Percentiles rank a stretch among this genome's conserved stretches.
phyloP scores from a whole-genome alignment of 2,329 filamentous ascomycete species.

The Fusarium pininemorale region DNA sequence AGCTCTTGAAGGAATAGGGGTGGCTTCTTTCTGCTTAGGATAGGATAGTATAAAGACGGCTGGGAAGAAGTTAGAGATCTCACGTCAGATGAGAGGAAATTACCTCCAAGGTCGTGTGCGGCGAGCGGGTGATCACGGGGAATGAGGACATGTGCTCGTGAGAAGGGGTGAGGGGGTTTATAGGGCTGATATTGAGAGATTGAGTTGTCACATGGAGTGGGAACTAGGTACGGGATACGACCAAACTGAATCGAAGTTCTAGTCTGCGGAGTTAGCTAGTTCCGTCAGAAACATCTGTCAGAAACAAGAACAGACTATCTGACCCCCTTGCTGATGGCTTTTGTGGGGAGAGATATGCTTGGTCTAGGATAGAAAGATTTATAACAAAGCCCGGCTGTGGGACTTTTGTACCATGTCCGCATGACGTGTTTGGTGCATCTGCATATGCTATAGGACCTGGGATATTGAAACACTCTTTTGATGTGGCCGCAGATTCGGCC shows the following conservation, averaged over 20 bases:
- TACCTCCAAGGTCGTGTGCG: background rate
- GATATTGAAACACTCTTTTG: background rate
- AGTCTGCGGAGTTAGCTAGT: background rate
- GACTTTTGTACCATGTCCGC: slow-evolving; percentile 19
- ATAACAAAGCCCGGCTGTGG: background rate
- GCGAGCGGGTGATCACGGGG: slow-evolving; percentile 34
- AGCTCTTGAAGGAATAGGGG: background rate
- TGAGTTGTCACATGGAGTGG: slow-evolving; percentile 1
- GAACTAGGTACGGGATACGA: slow-evolving; percentile 4
- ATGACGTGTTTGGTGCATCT: slow-evolving; percentile 14
- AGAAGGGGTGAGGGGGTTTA: background rate
- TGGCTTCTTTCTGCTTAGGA: background rate
- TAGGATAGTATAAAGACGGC: background rate
- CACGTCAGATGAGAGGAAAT: slow-evolving; percentile 37
- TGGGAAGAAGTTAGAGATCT: slow-evolving; percentile 37
- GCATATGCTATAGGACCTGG: background rate
- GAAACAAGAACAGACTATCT: background rate
- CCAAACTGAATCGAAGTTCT: background rate
- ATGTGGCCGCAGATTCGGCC: slow-evolving; percentile 2
- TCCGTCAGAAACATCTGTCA: slow-evolving; percentile 9
- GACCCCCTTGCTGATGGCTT: background rate
- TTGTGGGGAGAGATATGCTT: background rate
- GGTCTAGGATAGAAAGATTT: background rate
- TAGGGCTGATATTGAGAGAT: slow-evolving; percentile 27
- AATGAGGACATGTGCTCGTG: background rate